phyloP scores from a whole-genome alignment of 495 filamentous ascomycete genomes.

The Penicillium antarcticum region DNA sequence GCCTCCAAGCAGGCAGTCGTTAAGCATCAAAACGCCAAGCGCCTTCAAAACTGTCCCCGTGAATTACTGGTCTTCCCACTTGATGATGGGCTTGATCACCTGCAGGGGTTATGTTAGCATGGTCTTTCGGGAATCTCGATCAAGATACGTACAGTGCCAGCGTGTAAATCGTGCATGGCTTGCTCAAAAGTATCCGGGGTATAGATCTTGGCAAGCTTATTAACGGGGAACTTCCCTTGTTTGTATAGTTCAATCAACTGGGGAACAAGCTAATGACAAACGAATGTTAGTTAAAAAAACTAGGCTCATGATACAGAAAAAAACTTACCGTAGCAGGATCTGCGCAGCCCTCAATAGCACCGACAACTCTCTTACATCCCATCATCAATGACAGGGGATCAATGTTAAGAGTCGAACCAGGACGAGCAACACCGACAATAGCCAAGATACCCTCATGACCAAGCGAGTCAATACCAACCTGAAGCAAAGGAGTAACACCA shows the following conservation, averaged over 20 bases:
- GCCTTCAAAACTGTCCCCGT: not conserved
- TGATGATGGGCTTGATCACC: conserved; percentile 20
- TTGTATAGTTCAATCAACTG: conserved; percentile 36
- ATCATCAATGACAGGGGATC: conserved; percentile 25
- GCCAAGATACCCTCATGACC: conserved; percentile 34
- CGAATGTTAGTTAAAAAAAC: not conserved
- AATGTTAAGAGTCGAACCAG: conserved; percentile 26
- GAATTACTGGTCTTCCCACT: conserved; percentile 10
- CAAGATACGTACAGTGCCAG: conserved; percentile 17
- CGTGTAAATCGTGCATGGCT: conserved; percentile 33
- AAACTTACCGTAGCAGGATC: conserved; percentile 22
- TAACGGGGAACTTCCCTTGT: conserved; percentile 41
- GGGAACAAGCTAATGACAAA: conserved; percentile 21
- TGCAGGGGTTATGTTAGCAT: not conserved
- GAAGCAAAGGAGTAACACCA: conserved; percentile 29
- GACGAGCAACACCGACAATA: conserved; percentile 41
- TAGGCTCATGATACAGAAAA: not conserved
- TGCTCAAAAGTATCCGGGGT: conserved; percentile 19
- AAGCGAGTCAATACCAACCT: conserved; percentile 29
- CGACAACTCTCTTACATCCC: conserved; percentile 25
- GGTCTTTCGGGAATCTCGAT: not conserved
- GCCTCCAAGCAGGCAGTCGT: no score
- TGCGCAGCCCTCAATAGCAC: conserved; percentile 27
- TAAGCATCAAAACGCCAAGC: not conserved
- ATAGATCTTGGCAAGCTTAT: conserved; percentile 34